These are phyloP conservation scores for Aspergillus flavus DNA, from an alignment of 2,329 filamentous ascomycete genomes.

Conservation along the genomic window DNA sequence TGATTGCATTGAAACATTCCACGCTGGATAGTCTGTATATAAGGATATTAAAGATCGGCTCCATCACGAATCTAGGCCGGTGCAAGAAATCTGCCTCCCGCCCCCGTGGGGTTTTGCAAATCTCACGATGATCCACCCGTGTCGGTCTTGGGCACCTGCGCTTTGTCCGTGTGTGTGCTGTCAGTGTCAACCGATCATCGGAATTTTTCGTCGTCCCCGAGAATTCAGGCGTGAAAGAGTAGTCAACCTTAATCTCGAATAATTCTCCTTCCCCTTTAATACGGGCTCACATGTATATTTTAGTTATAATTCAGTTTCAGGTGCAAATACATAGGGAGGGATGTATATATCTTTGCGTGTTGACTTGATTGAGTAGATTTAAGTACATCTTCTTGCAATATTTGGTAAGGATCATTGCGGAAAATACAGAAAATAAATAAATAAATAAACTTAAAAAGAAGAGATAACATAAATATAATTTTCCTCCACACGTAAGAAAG, in stretches of 20 bases:
- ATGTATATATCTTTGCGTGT: too few species aligned
- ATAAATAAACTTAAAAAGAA: not conserved
- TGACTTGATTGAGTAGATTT: too few species aligned
- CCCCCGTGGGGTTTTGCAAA: conserved; percentile 14
- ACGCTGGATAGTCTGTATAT: not conserved
- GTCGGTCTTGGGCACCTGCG: conserved; percentile 1
- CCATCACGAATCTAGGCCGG: not conserved
- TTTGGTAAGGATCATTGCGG: too few species aligned
- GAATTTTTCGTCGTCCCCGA: not conserved
- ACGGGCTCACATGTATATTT: not conserved
- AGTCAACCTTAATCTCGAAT: not conserved
- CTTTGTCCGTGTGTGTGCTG: not conserved
- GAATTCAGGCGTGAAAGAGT: not conserved
- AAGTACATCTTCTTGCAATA: too few species aligned
- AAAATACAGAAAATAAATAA: too few species aligned
- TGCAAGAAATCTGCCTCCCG: conserved; percentile 6
- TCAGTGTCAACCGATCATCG: not conserved
- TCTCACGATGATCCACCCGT: conserved; percentile 14
- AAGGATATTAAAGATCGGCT: not conserved
- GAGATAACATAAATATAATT: not conserved
- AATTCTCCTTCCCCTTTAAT: not conserved
- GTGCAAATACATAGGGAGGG: too few species aligned
- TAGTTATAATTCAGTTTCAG: not conserved
- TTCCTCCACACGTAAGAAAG: not conserved
- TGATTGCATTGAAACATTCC: not conserved